Evolutionary conservation across 768 basidiomycete species (phyloP).

Genomic region (Leccinum barrowsii): DNA sequence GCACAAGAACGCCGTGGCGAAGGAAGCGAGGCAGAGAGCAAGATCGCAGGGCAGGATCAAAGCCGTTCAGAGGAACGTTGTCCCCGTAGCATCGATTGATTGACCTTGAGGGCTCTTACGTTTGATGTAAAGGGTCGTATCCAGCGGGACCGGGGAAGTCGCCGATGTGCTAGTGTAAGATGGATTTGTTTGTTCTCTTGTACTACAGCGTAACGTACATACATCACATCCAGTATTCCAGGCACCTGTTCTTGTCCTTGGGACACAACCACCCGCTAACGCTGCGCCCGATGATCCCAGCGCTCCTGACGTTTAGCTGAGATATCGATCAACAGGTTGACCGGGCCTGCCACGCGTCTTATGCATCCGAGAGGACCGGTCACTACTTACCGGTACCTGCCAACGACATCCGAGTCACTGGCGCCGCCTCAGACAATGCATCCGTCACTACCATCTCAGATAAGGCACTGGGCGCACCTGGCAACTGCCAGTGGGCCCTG

Average conservation of each 20-base stretch:
- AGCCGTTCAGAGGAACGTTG: constrained; percentile 1
- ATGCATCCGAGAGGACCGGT: too few species aligned
- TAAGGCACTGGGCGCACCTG: neutral
- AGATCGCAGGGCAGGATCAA: constrained; percentile 21
- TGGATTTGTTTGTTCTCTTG: neutral
- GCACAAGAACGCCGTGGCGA: constrained; percentile 6
- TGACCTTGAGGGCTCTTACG: neutral
- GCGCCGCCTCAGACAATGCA: too few species aligned
- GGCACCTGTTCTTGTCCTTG: neutral
- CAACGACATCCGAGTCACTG: neutral
- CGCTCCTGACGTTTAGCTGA: too few species aligned
- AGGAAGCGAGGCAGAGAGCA: constrained; percentile 15
- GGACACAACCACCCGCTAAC: too few species aligned
- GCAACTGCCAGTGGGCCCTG: neutral
- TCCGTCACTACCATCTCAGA: neutral
- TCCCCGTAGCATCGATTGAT: constrained; percentile 4
- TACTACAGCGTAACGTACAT: neutral
- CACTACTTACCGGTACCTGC: neutral
- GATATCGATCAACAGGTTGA: too few species aligned
- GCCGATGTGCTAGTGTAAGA: neutral
- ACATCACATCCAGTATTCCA: neutral
- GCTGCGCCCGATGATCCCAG: too few species aligned
- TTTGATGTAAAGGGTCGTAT: neutral
- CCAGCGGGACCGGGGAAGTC: neutral
- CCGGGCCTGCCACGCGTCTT: too few species aligned